Percentiles rank a stretch among this genome's conserved stretches.
These are phyloP conservation scores for Rutstroemia sp. DNA, from an alignment of 2,329 filamentous ascomycete genomes.

Conservation along the genomic window DNA sequence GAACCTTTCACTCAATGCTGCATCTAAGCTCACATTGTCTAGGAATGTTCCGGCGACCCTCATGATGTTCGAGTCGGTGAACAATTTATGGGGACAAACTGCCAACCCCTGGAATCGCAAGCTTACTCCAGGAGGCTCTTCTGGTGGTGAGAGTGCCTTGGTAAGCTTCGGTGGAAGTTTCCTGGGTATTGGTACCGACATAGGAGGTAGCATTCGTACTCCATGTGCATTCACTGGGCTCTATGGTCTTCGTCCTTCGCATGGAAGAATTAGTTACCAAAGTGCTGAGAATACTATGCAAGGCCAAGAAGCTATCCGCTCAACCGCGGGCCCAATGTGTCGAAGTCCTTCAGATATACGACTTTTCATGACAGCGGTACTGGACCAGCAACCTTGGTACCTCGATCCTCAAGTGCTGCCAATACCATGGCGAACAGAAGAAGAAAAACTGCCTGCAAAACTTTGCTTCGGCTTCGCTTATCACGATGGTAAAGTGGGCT, in stretches of 20 bases:
- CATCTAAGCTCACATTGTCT: not conserved
- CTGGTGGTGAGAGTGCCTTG: slow-evolving; percentile 27
- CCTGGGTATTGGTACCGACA: slow-evolving; percentile 26
- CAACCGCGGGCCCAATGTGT: not conserved
- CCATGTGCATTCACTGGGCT: not conserved
- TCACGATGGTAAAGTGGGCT: not conserved
- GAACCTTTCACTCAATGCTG: not conserved
- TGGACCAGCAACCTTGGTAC: not conserved
- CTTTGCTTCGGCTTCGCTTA: not conserved
- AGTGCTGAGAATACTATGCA: too few species aligned
- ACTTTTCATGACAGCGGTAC: not conserved
- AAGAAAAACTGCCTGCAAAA: not conserved
- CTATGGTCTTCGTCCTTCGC: not conserved
- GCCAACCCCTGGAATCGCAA: slow-evolving; percentile 32
- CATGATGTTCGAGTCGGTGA: slow-evolving; percentile 31
- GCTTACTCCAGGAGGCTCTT: slow-evolving; percentile 24
- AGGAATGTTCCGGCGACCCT: slow-evolving; percentile 53
- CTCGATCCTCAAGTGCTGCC: slow-evolving; percentile 31
- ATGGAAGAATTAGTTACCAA: not conserved
- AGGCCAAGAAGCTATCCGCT: not conserved
- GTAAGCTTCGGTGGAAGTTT: slow-evolving; percentile 21
- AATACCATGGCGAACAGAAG: not conserved
- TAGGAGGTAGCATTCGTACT: slow-evolving; percentile 12
- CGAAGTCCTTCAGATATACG: not conserved
- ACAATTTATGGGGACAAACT: slow-evolving; percentile 36